Percentiles rank a stretch among this genome's conserved stretches.
These are phyloP conservation scores for Cyberlindnera misumaiensis DNA, from an alignment of 805 yeast species.

Conservation along the genomic window DNA sequence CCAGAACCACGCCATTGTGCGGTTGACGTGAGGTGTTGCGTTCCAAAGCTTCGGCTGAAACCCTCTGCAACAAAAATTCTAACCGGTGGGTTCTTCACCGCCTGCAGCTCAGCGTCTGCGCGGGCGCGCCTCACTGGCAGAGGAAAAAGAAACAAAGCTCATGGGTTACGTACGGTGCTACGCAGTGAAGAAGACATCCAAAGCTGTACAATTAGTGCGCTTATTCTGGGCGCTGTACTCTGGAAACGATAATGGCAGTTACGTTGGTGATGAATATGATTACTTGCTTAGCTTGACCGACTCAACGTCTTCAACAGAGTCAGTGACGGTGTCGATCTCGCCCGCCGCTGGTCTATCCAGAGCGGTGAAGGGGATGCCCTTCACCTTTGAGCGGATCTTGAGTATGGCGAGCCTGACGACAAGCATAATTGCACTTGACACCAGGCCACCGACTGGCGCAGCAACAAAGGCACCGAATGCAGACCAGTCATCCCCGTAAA, in stretches of 20 bases:
- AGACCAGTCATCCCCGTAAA: constrained; percentile 83
- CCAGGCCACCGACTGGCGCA: constrained; percentile 77
- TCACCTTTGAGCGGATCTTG: constrained; percentile 17
- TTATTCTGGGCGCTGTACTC: too few species aligned
- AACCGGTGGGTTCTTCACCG: too few species aligned
- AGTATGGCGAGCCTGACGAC: constrained; percentile 36
- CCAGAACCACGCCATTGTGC: constrained; percentile 87
- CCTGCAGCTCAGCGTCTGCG: too few species aligned
- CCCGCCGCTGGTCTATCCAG: constrained; percentile 16
- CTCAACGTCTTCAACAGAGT: constrained; percentile 4
- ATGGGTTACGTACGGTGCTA: too few species aligned
- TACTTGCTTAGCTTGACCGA: constrained; percentile 2
- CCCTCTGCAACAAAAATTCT: too few species aligned
- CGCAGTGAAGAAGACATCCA: too few species aligned
- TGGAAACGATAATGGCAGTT: too few species aligned
- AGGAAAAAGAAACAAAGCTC: too few species aligned
- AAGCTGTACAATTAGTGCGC: too few species aligned
- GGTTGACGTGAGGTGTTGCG: too few species aligned
- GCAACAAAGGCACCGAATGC: constrained; percentile 91
- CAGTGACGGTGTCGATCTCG: not conserved
- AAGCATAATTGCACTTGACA: constrained; percentile 48
- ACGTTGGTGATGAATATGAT: not conserved
- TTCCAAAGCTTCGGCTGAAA: too few species aligned
- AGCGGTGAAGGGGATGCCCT: constrained; percentile 27
- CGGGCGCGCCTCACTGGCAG: too few species aligned